Evolutionary conservation across 2,329 filamentous ascomycete species (phyloP).

Genomic region (Exophiala mesophila): DNA sequence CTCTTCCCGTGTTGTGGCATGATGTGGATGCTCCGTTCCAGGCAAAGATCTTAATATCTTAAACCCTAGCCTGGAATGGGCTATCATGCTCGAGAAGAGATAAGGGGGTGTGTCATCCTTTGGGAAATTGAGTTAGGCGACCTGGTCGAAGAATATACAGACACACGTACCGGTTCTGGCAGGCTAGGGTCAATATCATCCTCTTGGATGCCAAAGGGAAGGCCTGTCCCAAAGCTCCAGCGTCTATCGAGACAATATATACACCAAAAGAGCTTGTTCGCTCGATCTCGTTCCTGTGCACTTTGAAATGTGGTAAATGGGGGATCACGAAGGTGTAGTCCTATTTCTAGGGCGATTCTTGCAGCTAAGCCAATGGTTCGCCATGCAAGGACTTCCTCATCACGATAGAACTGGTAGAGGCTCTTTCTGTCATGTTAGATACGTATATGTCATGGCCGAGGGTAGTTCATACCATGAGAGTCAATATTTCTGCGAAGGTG

Average conservation of each 20-base stretch:
- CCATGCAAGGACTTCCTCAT: slow-evolving; percentile 49
- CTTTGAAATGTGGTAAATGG: slow-evolving; percentile 7
- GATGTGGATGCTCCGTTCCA: slow-evolving; percentile 33
- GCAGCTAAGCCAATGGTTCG: slow-evolving; percentile 45
- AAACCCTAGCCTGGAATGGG: slow-evolving; percentile 44
- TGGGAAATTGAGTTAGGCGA: background rate
- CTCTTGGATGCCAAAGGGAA: slow-evolving; percentile 47
- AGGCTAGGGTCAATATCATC: slow-evolving; percentile 48
- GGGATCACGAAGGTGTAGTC: slow-evolving; percentile 36
- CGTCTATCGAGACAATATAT: slow-evolving; percentile 50
- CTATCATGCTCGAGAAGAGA: slow-evolving; percentile 44
- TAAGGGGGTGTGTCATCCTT: slow-evolving; percentile 34
- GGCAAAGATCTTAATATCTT: slow-evolving; percentile 46
- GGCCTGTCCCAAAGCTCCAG: slow-evolving; percentile 50
- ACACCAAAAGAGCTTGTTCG: slow-evolving; percentile 44
- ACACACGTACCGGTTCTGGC: slow-evolving; percentile 39
- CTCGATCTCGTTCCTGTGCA: slow-evolving; percentile 6
- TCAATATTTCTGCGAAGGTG: slow-evolving; percentile 7
- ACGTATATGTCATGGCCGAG: background rate
- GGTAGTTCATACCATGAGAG: slow-evolving; percentile 6
- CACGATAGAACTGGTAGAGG: slow-evolving; percentile 34
- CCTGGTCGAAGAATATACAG: slow-evolving; percentile 1
- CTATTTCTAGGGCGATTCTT: slow-evolving; percentile 46
- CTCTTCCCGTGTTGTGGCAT: slow-evolving; percentile 34
- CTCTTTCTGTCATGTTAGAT: slow-evolving; percentile 1